A percentile compares a stretch with the other conserved stretches of the same genome.
phyloP scores from a whole-genome alignment of 805 yeast genomes.

The Zygoascus tannicola region DNA sequence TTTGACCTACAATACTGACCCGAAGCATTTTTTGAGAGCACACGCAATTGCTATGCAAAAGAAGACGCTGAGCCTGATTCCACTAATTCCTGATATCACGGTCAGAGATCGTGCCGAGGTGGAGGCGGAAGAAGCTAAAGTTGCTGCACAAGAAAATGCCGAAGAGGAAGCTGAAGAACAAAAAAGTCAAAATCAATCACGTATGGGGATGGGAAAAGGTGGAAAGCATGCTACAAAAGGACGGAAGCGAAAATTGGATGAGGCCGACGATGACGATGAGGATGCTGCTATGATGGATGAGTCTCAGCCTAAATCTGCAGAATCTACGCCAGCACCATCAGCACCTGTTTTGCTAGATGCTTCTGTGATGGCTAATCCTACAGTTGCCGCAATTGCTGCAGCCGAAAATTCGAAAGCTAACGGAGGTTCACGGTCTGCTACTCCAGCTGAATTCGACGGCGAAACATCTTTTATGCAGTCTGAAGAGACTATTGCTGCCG shows the following conservation, averaged over 20 bases:
- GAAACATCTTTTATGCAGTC: conserved; percentile 1
- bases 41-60: conserved; percentile 97
- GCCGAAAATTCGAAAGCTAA: neutral
- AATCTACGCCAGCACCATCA: neutral
- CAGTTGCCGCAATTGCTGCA: conserved; percentile 4
- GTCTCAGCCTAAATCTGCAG: conserved; percentile 2
- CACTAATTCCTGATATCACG: conserved; percentile 81
- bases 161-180: conserved; percentile 12
- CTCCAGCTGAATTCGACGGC: conserved; percentile 4
- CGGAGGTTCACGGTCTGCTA: conserved; percentile 4
- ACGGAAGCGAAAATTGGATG: conserved; percentile 22
- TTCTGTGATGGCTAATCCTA: neutral
- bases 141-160: conserved; percentile 8
- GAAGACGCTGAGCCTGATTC: conserved; percentile 63
- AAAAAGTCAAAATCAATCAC: conserved; percentile 3
- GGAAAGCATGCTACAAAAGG: conserved; percentile 21
- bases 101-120: conserved; percentile 44
- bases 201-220: conserved; percentile 33
- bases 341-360: neutral
- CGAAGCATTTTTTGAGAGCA: conserved; percentile 78
- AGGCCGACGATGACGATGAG: conserved; percentile 12
- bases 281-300: neutral
- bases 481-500: conserved; percentile 9
- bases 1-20: conserved; percentile 86
- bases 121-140: conserved; percentile 29